Conservation (phyloP, 1,139 yeast genomes). For the Debaryomyces robertsiae region DNA sequence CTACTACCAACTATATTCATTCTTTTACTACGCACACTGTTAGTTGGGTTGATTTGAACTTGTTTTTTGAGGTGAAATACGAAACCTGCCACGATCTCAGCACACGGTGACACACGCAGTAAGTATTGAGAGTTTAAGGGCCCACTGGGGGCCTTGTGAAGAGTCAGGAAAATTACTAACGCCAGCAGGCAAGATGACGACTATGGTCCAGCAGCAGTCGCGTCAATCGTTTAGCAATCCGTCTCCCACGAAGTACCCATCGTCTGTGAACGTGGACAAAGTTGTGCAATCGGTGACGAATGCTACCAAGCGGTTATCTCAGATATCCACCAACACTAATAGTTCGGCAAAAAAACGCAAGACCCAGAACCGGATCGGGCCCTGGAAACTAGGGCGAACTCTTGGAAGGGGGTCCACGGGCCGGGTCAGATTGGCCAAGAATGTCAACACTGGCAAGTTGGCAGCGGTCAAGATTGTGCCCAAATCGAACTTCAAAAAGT, state of each 20-base stretch:
- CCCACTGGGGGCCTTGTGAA: neutral
- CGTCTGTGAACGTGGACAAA: slow-evolving; percentile 43
- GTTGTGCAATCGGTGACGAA: slow-evolving; percentile 59
- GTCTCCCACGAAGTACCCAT: slow-evolving; percentile 21
- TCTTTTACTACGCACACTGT: slow-evolving; percentile 9
- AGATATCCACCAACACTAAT: slow-evolving; percentile 59
- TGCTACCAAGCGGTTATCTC: slow-evolving; percentile 65
- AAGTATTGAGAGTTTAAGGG: too few species aligned
- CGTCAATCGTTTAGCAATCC: slow-evolving; percentile 24
- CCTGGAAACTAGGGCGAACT: slow-evolving; percentile 95
- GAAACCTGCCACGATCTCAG: neutral
- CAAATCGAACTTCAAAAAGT: slow-evolving; percentile 62
- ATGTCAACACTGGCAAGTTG: slow-evolving; percentile 77
- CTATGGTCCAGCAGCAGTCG: slow-evolving; percentile 27
- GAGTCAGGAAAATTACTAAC: neutral
- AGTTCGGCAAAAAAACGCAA: slow-evolving; percentile 52
- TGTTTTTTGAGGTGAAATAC: too few species aligned
- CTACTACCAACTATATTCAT: slow-evolving; percentile 14
- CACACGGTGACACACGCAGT: neutral
- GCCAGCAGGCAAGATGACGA: slow-evolving; percentile 22
- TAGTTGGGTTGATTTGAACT: neutral
- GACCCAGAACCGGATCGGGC: slow-evolving; percentile 81
- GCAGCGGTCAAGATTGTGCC: slow-evolving; percentile 98
- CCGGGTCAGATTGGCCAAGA: slow-evolving; percentile 88
- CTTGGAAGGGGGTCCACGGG: slow-evolving; percentile 96